These are phyloP conservation scores for Penicillium sp. DNA, from an alignment of 2,329 filamentous ascomycete genomes.

Conservation along the genomic window DNA sequence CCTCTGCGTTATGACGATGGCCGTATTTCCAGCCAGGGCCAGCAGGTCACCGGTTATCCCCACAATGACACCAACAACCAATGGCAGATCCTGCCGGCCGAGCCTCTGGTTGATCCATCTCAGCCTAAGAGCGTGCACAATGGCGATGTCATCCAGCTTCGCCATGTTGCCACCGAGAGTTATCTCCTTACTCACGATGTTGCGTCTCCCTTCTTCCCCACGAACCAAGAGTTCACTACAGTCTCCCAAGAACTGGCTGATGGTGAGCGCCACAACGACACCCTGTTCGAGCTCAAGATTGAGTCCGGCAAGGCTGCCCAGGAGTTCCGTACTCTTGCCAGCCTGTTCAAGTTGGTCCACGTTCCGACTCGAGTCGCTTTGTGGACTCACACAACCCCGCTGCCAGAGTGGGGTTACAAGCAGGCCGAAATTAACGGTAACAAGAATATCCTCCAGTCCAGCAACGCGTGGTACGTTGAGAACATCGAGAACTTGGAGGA, in stretches of 20 bases:
- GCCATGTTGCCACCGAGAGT: conserved; percentile 80
- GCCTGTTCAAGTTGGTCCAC: conserved; percentile 95
- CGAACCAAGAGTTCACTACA: conserved; percentile 97
- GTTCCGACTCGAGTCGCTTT: conserved; percentile 94
- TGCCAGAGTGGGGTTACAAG: conserved; percentile 97
- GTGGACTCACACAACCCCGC: conserved; percentile 94
- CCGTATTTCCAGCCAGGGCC: conserved; percentile 92
- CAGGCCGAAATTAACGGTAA: conserved; percentile 99
- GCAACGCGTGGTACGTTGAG: conserved; percentile 93
- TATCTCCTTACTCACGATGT: conserved; percentile 93
- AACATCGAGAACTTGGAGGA: conserved; percentile 76
- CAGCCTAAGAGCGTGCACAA: conserved; percentile 69
- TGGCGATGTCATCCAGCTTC: conserved; percentile 80
- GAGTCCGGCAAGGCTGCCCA: conserved; percentile 78
- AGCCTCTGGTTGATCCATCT: conserved; percentile 52
- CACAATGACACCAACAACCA: conserved; percentile 99
- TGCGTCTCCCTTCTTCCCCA: conserved; percentile 91
- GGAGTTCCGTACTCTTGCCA: conserved; percentile 84
- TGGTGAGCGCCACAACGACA: conserved; percentile 77
- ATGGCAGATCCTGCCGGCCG: conserved; percentile 83
- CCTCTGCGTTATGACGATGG: conserved; percentile 96
- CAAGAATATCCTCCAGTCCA: conserved; percentile 85
- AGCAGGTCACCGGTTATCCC: conserved; percentile 97
- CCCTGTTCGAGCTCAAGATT: conserved; percentile 86
- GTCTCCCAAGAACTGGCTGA: conserved; percentile 69